Percentiles rank a stretch among this genome's conserved stretches.
Evolutionary conservation across 768 basidiomycete species (phyloP).

Genomic region (Suillus ampliporus): DNA sequence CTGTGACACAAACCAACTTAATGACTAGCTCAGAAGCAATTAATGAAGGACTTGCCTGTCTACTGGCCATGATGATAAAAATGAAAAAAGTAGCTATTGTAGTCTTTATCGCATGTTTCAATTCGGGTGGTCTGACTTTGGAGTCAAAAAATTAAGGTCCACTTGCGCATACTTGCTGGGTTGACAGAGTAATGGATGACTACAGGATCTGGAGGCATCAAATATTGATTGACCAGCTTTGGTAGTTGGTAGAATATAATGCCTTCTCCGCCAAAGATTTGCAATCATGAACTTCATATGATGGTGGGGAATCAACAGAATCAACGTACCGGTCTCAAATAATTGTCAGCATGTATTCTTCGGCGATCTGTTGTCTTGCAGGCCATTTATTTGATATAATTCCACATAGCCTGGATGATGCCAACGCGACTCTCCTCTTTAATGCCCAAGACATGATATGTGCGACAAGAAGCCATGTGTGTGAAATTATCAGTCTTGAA

Average conservation of each 20-base stretch:
- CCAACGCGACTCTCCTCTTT: conserved; percentile 86
- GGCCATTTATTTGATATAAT: conserved; percentile 84
- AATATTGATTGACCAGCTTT: conserved; percentile 81
- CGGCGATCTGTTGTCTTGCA: conserved; percentile 86
- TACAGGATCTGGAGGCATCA: conserved; percentile 64
- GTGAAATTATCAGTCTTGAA: no score
- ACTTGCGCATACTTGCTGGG: conserved; percentile 53
- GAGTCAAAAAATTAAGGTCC: conserved; percentile 18
- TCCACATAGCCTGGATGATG: conserved; percentile 90
- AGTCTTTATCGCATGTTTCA: conserved; percentile 20
- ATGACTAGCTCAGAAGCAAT: neutral
- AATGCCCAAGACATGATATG: conserved; percentile 73
- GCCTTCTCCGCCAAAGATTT: conserved; percentile 78
- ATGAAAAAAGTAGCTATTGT: conserved; percentile 6
- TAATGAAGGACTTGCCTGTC: conserved; percentile 51
- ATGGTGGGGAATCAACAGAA: neutral
- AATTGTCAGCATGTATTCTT: conserved; percentile 70
- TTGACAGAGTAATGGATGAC: no score
- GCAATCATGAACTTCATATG: neutral
- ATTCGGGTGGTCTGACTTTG: conserved; percentile 19
- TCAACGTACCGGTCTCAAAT: conserved; percentile 60
- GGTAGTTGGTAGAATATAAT: conserved; percentile 84
- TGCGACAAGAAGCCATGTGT: no score
- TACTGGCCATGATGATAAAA: conserved; percentile 61
- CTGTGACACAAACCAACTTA: conserved; percentile 40